Evolutionary conservation across 2,329 filamentous ascomycete genomes (phyloP).

Genomic region (Hypoxylon sp.): DNA sequence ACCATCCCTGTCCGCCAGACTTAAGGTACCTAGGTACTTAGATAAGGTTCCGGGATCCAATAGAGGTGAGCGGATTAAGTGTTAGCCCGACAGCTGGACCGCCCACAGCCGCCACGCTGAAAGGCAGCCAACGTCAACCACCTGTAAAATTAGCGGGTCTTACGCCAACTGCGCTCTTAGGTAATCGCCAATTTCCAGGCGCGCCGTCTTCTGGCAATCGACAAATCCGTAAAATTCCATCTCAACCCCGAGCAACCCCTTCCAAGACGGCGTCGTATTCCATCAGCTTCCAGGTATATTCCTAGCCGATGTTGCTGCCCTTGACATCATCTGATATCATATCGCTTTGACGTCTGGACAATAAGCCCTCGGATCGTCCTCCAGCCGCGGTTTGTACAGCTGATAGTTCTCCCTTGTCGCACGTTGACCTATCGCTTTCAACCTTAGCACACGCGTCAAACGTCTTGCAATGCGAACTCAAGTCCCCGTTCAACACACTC

Average conservation of each 20-base stretch:
- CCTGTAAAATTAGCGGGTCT: neutral
- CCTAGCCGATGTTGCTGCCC: neutral
- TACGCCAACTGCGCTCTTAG: conserved; percentile 6
- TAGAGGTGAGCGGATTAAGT: neutral
- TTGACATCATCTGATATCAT: neutral
- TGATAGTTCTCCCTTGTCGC: neutral
- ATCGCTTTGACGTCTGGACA: neutral
- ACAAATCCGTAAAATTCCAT: too few relatives aligned
- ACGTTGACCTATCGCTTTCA: conserved; percentile 7
- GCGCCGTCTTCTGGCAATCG: conserved; percentile 2
- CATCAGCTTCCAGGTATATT: neutral
- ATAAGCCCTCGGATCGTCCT: neutral
- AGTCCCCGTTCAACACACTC: conserved; percentile 10
- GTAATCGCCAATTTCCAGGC: conserved; percentile 5
- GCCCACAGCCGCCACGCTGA: too few relatives aligned
- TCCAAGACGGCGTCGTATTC: neutral
- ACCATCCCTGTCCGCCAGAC: neutral
- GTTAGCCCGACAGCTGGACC: neutral
- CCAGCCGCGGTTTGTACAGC: neutral
- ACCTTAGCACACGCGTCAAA: conserved; percentile 23
- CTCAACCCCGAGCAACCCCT: conserved; percentile 8
- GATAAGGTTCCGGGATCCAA: neutral
- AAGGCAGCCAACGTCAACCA: too few relatives aligned
- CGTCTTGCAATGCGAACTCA: conserved; percentile 23
- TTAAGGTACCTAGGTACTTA: too few relatives aligned